Evolutionary conservation across 306 rosid species (phyloP).

Genomic region (Amphicarpaea edgeworthii): DNA sequence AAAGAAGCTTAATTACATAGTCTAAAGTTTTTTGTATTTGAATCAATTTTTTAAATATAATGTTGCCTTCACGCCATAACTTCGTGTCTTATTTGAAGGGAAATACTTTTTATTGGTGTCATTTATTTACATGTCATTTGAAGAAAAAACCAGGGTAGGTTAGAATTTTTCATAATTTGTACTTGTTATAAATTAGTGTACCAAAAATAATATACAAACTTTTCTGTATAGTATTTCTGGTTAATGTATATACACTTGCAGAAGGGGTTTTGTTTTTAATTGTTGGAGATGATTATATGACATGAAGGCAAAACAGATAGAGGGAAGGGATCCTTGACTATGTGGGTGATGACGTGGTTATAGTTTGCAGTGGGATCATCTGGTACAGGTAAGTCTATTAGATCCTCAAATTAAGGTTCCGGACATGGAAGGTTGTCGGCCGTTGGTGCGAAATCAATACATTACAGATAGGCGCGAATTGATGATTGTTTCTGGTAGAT

Average conservation of each 20-base stretch:
- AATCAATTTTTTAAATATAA: too few relatives aligned
- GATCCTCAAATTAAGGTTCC: neutral
- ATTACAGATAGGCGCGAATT: too few relatives aligned
- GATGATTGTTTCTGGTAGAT: neutral
- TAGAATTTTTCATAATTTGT: neutral
- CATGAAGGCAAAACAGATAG: neutral
- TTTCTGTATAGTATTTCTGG: neutral
- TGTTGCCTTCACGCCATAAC: too few relatives aligned
- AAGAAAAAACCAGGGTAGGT: too few relatives aligned
- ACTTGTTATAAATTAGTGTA: neutral
- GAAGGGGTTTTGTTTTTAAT: neutral
- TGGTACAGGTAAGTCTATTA: constrained; percentile 21
- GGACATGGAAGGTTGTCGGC: constrained; percentile 41
- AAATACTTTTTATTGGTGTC: too few relatives aligned
- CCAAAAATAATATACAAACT: neutral
- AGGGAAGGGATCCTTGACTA: neutral
- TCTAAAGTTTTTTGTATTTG: too few relatives aligned
- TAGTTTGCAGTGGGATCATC: constrained; percentile 24
- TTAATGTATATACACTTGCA: neutral
- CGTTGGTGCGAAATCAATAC: too few relatives aligned
- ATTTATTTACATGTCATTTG: too few relatives aligned
- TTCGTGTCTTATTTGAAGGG: too few relatives aligned
- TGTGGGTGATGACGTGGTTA: too few relatives aligned
- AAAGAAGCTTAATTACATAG: too few relatives aligned
- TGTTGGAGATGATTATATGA: constrained; percentile 13